These are phyloP conservation scores for Nymphaea thermarum DNA, from an alignment of 164 flowering plant species.

Conservation along the genomic window DNA sequence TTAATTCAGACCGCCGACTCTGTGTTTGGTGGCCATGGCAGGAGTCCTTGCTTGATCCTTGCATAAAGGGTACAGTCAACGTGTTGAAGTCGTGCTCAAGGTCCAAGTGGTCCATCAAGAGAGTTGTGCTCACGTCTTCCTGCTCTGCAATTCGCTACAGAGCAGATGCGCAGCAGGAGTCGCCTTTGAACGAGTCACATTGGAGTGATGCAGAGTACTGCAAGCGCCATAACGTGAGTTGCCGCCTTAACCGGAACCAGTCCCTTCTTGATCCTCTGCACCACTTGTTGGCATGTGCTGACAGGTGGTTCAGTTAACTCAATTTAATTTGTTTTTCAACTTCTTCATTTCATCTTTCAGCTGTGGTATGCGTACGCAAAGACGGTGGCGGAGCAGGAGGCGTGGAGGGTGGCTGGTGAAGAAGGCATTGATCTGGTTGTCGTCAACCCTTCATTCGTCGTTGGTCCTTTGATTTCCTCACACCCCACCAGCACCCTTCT, in stretches of 20 bases:
- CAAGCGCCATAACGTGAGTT: constrained; percentile 51
- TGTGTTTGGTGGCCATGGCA: constrained; percentile 11
- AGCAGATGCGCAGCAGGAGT: constrained; percentile 39
- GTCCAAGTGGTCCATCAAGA: constrained; percentile 35
- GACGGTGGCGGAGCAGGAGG: constrained; percentile 60
- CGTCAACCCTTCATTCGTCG: constrained; percentile 71
- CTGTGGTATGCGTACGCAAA: constrained; percentile 81
- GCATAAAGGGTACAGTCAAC: constrained; percentile 67
- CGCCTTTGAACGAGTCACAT: constrained; percentile 78
- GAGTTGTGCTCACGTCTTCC: constrained; percentile 91
- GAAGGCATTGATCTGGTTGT: constrained; percentile 51
- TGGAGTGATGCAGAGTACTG: constrained; percentile 92
- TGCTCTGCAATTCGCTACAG: constrained; percentile 85
- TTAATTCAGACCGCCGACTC: no score
- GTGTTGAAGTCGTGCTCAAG: constrained; percentile 67
- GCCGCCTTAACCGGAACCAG: not conserved
- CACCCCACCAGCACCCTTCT: constrained; percentile 79
- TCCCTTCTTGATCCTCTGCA: no score
- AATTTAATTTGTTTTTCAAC: no score
- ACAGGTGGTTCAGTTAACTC: no score
- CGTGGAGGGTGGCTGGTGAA: constrained; percentile 56
- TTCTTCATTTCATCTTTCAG: constrained; percentile 18
- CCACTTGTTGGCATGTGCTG: no score
- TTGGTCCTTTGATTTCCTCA: constrained; percentile 80
- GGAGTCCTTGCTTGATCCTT: constrained; percentile 71